Conservation (phyloP, 176 grass and related monocot species). For the Tillandsia fasciculata region DNA sequence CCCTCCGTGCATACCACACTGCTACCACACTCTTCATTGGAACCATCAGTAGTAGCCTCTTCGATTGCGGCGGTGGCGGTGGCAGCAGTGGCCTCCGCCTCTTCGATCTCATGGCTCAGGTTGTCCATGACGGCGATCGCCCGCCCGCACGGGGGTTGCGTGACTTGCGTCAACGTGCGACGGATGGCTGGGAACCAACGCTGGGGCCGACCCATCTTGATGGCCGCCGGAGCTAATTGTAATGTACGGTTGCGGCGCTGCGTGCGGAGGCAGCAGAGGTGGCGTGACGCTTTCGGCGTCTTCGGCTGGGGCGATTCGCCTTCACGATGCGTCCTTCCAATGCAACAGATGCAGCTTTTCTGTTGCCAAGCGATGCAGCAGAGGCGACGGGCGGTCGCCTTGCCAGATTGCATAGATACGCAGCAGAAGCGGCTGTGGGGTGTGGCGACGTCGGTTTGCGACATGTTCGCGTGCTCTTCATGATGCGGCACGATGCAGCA, state of each 20-base stretch:
- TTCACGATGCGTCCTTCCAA: slow-evolving; percentile 1
- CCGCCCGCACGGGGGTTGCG: slow-evolving; percentile 13
- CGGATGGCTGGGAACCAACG: slow-evolving; percentile 34
- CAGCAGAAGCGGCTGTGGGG: too few species aligned
- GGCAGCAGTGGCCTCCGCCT: slow-evolving; percentile 30
- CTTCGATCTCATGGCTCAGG: slow-evolving; percentile 13
- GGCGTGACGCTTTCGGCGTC: not conserved
- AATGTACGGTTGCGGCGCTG: too few species aligned
- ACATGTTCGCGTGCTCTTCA: not conserved
- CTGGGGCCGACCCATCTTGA: slow-evolving; percentile 9
- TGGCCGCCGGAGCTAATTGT: too few species aligned
- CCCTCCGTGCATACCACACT: slow-evolving; percentile 47
- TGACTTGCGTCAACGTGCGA: slow-evolving; percentile 6
- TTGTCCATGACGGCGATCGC: slow-evolving; percentile 15
- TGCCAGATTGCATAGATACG: too few species aligned
- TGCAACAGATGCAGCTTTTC: slow-evolving; percentile 56
- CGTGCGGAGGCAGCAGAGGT: too few species aligned
- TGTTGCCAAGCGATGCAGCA: not conserved
- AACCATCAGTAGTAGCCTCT: slow-evolving; percentile 32
- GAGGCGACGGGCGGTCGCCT: not conserved
- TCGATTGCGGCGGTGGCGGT: too few species aligned
- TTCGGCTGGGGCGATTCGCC: not conserved
- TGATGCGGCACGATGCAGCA: slow-evolving; percentile 42
- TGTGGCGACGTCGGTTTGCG: too few species aligned
- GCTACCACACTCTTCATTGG: slow-evolving; percentile 46